These are phyloP conservation scores for Candida chauliodis DNA, from an alignment of 805 yeast genomes.

Conservation along the genomic window DNA sequence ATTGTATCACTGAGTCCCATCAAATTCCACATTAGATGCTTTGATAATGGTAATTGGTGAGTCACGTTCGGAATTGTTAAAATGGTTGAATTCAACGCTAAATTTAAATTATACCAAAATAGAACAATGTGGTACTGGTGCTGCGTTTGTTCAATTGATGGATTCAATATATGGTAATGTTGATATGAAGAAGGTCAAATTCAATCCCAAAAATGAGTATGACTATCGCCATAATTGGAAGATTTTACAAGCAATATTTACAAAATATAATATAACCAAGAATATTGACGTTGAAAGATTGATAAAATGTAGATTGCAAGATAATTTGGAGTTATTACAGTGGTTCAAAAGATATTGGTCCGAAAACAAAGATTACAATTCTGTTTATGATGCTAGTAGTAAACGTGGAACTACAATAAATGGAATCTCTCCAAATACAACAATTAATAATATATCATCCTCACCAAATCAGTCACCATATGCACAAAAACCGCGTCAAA, in stretches of 20 bases:
- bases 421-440: constrained; percentile 6
- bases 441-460: background rate
- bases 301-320: constrained; percentile 87
- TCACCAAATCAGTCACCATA: background rate
- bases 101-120: constrained; percentile 67
- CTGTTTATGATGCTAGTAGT: constrained; percentile 58
- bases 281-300: constrained; percentile 77
- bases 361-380: constrained; percentile 63
- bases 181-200: constrained; percentile 75
- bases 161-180: constrained; percentile 77
- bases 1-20: too few relatives aligned
- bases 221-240: constrained; percentile 81
- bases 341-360: constrained; percentile 87
- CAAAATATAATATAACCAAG: constrained; percentile 65
- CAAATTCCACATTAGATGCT: too few relatives aligned
- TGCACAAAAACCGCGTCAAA: constrained; percentile 5
- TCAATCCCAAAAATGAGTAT: constrained; percentile 61
- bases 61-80: constrained; percentile 76
- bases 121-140: constrained; percentile 95
- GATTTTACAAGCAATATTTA: constrained; percentile 77
- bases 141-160: constrained; percentile 88
- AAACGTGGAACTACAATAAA: constrained; percentile 17
- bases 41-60: constrained; percentile 11
- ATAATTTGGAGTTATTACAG: constrained; percentile 89
- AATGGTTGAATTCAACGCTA: constrained; percentile 78